Evolutionary conservation across 73 alveolate species (phyloP).

Genomic region (Paramecium caudatum): DNA sequence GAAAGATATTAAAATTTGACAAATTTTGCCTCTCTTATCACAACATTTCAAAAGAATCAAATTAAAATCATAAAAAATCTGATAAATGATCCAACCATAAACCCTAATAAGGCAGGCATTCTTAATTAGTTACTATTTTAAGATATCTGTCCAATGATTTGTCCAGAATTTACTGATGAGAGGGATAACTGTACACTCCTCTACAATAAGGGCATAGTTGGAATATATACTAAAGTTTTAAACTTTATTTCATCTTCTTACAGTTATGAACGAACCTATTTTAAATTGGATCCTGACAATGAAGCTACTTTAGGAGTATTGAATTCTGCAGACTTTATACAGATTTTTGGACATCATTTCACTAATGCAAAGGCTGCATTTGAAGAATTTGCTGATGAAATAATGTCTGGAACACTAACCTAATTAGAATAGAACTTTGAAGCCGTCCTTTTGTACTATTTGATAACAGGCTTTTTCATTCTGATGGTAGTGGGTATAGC

Average conservation of each 20-base stretch:
- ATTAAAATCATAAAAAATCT: not conserved
- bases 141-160: not conserved
- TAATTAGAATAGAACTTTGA: not conserved
- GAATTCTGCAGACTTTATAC: not conserved
- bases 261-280: not conserved
- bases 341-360: not conserved
- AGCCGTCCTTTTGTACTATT: not conserved
- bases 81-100: not conserved
- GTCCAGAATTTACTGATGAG: not conserved
- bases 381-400: conserved; percentile 19
- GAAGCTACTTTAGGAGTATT: not conserved
- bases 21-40: not conserved
- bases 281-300: not conserved
- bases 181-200: conserved; percentile 27
- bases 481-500: not conserved
- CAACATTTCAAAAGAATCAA: not conserved
- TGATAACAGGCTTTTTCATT: not conserved
- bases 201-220: not conserved
- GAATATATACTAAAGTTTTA: not conserved
- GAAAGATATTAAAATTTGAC: conserved; percentile 1
- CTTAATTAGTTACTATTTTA: not conserved
- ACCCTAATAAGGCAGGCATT: conserved; percentile 4
- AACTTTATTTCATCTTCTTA: not conserved
- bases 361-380: not conserved
- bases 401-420: not conserved